Conservation (phyloP, 169 alveolate genomes). For the Pseudocohnilembus persalinus region DNA sequence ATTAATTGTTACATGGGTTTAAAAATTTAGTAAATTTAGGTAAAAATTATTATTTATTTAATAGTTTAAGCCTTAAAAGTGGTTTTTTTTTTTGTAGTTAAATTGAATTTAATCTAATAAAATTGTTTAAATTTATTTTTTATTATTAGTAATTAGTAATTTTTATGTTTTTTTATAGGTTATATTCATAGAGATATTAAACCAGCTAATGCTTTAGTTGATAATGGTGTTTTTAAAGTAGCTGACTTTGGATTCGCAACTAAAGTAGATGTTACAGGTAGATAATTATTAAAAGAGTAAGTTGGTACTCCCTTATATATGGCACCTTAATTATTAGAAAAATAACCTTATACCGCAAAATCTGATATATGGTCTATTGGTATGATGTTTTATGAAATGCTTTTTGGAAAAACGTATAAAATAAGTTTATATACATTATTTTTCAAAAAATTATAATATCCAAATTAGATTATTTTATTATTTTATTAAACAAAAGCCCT, state of each 20-base stretch:
- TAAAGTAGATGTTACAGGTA: constrained; percentile 24
- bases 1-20: constrained; percentile 57
- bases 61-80: too few relatives aligned
- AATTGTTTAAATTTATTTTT: too few relatives aligned
- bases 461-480: too few relatives aligned
- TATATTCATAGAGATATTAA: constrained; percentile 48
- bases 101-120: neutral
- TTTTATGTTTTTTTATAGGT: too few relatives aligned
- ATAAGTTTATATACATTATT: neutral
- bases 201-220: constrained; percentile 32
- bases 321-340: constrained; percentile 63
- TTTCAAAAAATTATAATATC: neutral
- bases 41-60: too few relatives aligned
- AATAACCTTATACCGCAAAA: constrained; percentile 41
- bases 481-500: constrained; percentile 1
- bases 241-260: constrained; percentile 69
- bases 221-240: constrained; percentile 36
- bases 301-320: constrained; percentile 65
- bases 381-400: constrained; percentile 55
- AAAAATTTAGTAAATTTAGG: constrained; percentile 31
- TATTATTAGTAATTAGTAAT: too few relatives aligned
- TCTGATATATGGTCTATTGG: constrained; percentile 72
- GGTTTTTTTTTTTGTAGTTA: too few relatives aligned
- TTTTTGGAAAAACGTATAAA: constrained; percentile 41
- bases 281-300: constrained; percentile 28